Evolutionary conservation across 2,329 filamentous ascomycete genomes (phyloP).

Genomic region (Teratosphaeria nubilosa): DNA sequence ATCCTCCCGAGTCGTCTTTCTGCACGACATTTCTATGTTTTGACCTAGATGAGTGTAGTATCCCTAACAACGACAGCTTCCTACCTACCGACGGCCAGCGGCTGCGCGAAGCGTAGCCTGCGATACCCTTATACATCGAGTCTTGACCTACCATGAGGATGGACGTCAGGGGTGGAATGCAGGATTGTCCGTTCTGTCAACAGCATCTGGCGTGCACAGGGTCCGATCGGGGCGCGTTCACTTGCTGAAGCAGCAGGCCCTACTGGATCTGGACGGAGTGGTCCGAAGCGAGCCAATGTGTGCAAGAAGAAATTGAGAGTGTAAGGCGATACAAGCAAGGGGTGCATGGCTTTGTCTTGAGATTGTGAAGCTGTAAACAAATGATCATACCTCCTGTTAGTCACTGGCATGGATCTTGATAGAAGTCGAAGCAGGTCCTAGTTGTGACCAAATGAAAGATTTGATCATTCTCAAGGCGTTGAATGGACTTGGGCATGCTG

Average conservation of each 20-base stretch:
- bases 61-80: background rate
- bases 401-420: background rate
- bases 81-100: background rate
- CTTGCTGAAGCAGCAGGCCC: background rate
- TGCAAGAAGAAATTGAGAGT: background rate
- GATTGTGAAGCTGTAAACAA: background rate
- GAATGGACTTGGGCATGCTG: no score
- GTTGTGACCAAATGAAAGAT: no score
- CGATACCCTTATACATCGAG: background rate
- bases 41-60: background rate
- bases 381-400: background rate
- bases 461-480: no score
- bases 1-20: background rate
- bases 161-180: constrained; percentile 22
- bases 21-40: background rate
- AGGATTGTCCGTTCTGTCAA: constrained; percentile 17
- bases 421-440: background rate
- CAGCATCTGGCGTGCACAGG: background rate
- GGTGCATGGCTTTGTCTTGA: background rate
- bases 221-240: background rate
- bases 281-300: background rate
- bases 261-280: background rate
- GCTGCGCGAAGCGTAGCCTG: background rate
- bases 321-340: background rate
- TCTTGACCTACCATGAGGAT: constrained; percentile 7